phyloP scores from a whole-genome alignment of 2,329 filamentous ascomycete genomes.

The Beauveria medogensis region DNA sequence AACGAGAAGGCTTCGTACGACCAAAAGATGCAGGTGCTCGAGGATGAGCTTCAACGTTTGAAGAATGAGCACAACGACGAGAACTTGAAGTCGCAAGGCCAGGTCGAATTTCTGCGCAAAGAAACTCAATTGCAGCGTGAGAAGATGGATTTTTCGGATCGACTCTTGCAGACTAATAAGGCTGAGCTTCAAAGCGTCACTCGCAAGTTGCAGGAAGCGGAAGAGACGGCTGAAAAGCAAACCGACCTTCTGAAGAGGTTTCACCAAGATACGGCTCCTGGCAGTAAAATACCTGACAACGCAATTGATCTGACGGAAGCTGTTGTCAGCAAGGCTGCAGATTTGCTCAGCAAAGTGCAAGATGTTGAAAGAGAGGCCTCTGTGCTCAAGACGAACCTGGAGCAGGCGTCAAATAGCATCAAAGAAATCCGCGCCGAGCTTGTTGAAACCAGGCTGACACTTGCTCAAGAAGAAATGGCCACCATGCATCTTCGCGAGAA shows the following conservation, averaged over 20 bases:
- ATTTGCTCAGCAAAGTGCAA: constrained; percentile 51
- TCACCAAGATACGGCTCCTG: constrained; percentile 49
- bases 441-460: constrained; percentile 41
- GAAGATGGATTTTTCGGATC: constrained; percentile 49
- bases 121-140: constrained; percentile 53
- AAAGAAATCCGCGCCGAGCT: constrained; percentile 51
- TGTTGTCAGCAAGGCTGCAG: constrained; percentile 49
- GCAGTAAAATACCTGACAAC: constrained; percentile 46
- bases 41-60: constrained; percentile 61
- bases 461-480: constrained; percentile 44
- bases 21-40: constrained; percentile 57
- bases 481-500: constrained; percentile 45
- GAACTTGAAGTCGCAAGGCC: constrained; percentile 48
- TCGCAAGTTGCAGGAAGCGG: constrained; percentile 41
- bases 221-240: constrained; percentile 45
- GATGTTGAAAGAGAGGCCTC: constrained; percentile 52
- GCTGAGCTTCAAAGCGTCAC: constrained; percentile 45
- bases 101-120: constrained; percentile 54
- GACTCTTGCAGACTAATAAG: constrained; percentile 45
- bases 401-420: constrained; percentile 46
- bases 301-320: constrained; percentile 50
- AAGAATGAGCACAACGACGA: constrained; percentile 51
- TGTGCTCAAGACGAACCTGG: constrained; percentile 55
- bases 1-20: constrained; percentile 68
- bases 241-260: constrained; percentile 49